A percentile compares a stretch with the other conserved stretches of the same genome.
Evolutionary conservation across 2,329 filamentous ascomycete species (phyloP).

Genomic region (Mycosphaerella arachidis): DNA sequence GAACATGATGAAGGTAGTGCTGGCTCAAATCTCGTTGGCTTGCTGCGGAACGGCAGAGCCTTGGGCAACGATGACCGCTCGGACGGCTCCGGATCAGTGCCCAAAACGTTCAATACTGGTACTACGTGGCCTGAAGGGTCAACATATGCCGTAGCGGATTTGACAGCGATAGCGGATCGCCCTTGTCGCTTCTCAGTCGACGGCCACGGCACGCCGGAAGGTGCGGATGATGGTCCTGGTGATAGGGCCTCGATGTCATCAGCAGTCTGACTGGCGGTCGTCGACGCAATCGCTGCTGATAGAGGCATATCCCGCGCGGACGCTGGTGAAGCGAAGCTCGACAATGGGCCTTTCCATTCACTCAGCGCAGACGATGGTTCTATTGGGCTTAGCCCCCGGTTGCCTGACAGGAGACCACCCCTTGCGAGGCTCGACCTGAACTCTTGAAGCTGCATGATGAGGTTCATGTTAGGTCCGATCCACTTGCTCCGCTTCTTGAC

Average conservation of each 20-base stretch:
- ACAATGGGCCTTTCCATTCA: conserved; percentile 32
- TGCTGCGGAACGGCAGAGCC: not conserved
- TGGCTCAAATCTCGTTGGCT: not conserved
- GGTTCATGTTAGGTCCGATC: conserved; percentile 88
- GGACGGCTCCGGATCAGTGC: conserved; percentile 6
- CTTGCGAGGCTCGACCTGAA: conserved; percentile 53
- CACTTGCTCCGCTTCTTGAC: conserved; percentile 77
- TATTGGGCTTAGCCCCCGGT: conserved; percentile 32
- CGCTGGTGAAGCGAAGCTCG: conserved; percentile 15
- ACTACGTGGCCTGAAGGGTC: conserved; percentile 34
- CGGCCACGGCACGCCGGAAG: conserved; percentile 58
- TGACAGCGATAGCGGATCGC: conserved; percentile 26
- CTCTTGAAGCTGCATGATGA: conserved; percentile 84
- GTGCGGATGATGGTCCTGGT: conserved; percentile 63
- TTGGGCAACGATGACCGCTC: not conserved
- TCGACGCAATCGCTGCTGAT: conserved; percentile 18
- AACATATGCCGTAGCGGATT: conserved; percentile 51
- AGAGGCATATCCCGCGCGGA: conserved; percentile 14
- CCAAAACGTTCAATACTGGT: conserved; percentile 28
- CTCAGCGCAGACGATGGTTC: conserved; percentile 32
- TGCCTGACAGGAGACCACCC: conserved; percentile 32
- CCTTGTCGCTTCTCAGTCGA: conserved; percentile 40
- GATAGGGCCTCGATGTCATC: conserved; percentile 32
- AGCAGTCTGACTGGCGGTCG: conserved; percentile 2
- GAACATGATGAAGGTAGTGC: conserved; percentile 37